Percentiles rank a stretch among this genome's conserved stretches.
Evolutionary conservation across 257 asterid species (phyloP).

Genomic region (Fraxinus americana): DNA sequence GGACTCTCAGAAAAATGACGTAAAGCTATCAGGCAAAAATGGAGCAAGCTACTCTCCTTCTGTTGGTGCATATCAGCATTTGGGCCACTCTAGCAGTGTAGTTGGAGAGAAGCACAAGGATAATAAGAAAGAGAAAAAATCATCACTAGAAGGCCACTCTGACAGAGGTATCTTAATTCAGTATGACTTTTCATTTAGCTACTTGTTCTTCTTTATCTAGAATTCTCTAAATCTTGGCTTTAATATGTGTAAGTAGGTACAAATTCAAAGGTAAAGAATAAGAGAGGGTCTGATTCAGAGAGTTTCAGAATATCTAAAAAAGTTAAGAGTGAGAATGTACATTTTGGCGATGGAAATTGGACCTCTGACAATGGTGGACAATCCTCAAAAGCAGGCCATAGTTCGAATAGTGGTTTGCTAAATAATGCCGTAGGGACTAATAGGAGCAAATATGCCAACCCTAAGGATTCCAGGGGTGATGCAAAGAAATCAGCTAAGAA

Average conservation of each 20-base stretch:
- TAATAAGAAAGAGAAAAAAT: constrained; percentile 48
- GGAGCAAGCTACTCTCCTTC: constrained; percentile 46
- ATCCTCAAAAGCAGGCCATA: constrained; percentile 57
- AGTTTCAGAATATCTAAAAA: constrained; percentile 67
- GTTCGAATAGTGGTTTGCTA: constrained; percentile 50
- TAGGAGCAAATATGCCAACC: constrained; percentile 37
- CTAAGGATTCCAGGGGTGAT: constrained; percentile 45
- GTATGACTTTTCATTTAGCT: constrained; percentile 21
- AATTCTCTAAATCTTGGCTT: constrained; percentile 11
- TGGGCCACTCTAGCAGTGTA: constrained; percentile 41
- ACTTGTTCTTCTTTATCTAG: constrained; percentile 16
- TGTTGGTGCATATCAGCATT: constrained; percentile 48
- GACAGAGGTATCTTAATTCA: constrained; percentile 59
- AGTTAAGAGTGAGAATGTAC: constrained; percentile 56
- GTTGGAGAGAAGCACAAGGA: constrained; percentile 39
- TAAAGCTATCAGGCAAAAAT: constrained; percentile 42
- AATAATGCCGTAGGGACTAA: constrained; percentile 50
- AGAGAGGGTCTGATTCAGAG: constrained; percentile 57
- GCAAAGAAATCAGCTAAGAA: constrained; percentile 38
- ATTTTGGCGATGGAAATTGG: constrained; percentile 54
- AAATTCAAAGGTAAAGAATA: constrained; percentile 53
- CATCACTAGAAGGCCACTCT: constrained; percentile 41
- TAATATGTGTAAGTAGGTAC: constrained; percentile 41
- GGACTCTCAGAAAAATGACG: constrained; percentile 49
- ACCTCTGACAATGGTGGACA: constrained; percentile 54